A percentile compares a stretch with the other conserved stretches of the same genome.
These are phyloP conservation scores for Anacardium occidentale DNA, from an alignment of 345 rosid genomes.

Conservation along the genomic window DNA sequence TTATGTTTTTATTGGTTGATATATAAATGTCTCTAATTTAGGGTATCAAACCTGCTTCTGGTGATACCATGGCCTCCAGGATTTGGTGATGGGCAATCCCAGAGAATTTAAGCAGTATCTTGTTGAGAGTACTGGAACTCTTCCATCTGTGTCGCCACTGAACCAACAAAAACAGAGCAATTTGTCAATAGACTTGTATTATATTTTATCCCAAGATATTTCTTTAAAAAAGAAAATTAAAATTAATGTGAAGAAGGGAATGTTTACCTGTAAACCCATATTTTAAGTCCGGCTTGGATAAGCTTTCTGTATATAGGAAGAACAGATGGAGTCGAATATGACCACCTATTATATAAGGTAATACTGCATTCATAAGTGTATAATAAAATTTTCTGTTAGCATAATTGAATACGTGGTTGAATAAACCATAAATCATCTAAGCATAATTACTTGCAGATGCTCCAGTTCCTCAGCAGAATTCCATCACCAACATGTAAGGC, in stretches of 20 bases:
- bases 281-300: slow-evolving; percentile 63
- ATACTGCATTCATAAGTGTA: slow-evolving; percentile 36
- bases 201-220: too few relatives aligned
- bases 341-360: slow-evolving; percentile 54
- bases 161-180: slow-evolving; percentile 9
- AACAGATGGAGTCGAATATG: slow-evolving; percentile 53
- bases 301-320: slow-evolving; percentile 85
- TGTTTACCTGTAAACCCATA: slow-evolving; percentile 90
- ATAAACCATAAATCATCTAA: background rate
- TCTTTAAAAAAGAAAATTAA: too few relatives aligned
- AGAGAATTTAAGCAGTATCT: slow-evolving; percentile 65
- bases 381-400: background rate
- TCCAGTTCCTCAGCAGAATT: slow-evolving; percentile 63
- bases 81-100: slow-evolving; percentile 54
- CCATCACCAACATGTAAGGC: slow-evolving; percentile 87
- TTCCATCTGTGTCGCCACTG: slow-evolving; percentile 98
- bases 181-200: background rate
- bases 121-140: slow-evolving; percentile 90
- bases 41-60: slow-evolving; percentile 53
- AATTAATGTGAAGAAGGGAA: background rate
- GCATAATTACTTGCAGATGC: slow-evolving; percentile 77
- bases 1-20: too few relatives aligned
- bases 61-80: slow-evolving; percentile 93
- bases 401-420: background rate
- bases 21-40: too few relatives aligned